A percentile compares a stretch with the other conserved stretches of the same genome.
Conservation (phyloP, 441 rosid genomes). For the Bruguiera hainesii region DNA sequence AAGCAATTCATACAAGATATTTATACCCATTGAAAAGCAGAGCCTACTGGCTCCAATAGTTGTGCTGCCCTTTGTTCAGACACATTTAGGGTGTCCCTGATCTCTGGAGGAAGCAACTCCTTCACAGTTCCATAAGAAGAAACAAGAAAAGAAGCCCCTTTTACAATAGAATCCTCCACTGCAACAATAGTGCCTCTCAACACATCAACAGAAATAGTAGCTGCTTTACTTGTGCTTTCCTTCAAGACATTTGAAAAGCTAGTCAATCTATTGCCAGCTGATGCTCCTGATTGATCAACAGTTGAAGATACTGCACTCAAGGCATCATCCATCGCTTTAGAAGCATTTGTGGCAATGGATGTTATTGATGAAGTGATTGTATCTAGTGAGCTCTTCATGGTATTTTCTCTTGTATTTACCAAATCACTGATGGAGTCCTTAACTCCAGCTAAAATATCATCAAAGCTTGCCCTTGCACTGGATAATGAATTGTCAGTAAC, state of each 20-base stretch:
- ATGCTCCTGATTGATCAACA: slow-evolving; percentile 52
- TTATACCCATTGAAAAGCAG: slow-evolving; percentile 66
- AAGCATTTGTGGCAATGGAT: slow-evolving; percentile 54
- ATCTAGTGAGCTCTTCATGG: slow-evolving; percentile 54
- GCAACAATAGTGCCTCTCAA: slow-evolving; percentile 57
- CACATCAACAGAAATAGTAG: slow-evolving; percentile 46
- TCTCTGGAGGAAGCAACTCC: slow-evolving; percentile 66
- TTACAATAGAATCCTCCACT: slow-evolving; percentile 56
- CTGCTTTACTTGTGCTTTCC: slow-evolving; percentile 55
- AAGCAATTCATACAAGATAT: slow-evolving; percentile 9
- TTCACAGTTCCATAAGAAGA: slow-evolving; percentile 71
- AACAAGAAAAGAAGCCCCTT: slow-evolving; percentile 63
- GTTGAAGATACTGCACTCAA: slow-evolving; percentile 42
- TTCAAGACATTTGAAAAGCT: slow-evolving; percentile 49
- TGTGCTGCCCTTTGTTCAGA: slow-evolving; percentile 60
- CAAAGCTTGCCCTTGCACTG: slow-evolving; percentile 40
- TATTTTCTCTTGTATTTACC: slow-evolving; percentile 48
- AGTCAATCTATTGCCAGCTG: slow-evolving; percentile 45
- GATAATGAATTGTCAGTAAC: slow-evolving; percentile 36
- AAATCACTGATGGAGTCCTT: slow-evolving; percentile 50
- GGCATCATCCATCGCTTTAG: slow-evolving; percentile 56
- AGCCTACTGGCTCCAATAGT: slow-evolving; percentile 56
- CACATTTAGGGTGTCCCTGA: slow-evolving; percentile 46
- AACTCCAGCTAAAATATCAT: slow-evolving; percentile 43
- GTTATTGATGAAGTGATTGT: slow-evolving; percentile 50